Evolutionary conservation across 306 rosid species (phyloP).

Genomic region (Casuarina glauca): DNA sequence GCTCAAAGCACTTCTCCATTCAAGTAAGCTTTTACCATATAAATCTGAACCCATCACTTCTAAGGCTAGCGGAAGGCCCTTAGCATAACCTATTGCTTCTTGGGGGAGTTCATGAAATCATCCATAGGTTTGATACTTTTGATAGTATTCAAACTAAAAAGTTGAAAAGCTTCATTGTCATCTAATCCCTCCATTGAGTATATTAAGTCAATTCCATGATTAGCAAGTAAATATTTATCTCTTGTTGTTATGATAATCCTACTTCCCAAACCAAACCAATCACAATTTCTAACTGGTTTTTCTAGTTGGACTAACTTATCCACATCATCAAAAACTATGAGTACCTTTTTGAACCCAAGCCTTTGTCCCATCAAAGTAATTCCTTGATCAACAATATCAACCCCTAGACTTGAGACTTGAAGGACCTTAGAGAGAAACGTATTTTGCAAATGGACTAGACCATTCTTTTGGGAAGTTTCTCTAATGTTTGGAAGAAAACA

Average conservation of each 20-base stretch:
- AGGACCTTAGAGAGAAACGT: conserved; percentile 9
- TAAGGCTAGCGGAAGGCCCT: conserved; percentile 37
- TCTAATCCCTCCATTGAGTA: conserved; percentile 22
- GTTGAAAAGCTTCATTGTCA: conserved; percentile 27
- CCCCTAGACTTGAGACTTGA: neutral
- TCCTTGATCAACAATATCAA: neutral
- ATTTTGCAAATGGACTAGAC: conserved; percentile 8
- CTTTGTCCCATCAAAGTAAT: neutral
- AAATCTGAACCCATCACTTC: conserved; percentile 36
- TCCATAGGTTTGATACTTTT: neutral
- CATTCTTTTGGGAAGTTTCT: conserved; percentile 4
- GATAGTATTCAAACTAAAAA: conserved; percentile 27
- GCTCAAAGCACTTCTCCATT: conserved; percentile 27
- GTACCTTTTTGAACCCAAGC: neutral
- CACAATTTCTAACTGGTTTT: conserved; percentile 14
- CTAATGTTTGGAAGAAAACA: conserved; percentile 3
- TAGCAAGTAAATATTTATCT: conserved; percentile 15
- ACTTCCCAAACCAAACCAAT: conserved; percentile 34
- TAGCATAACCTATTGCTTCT: conserved; percentile 21
- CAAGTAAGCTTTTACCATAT: neutral
- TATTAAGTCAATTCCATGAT: neutral
- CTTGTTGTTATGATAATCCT: conserved; percentile 38
- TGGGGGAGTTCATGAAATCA: neutral
- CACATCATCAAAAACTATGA: conserved; percentile 24
- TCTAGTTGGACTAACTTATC: conserved; percentile 21